Base-by-base conservation (phyloP, 2,329 filamentous ascomycete species). In the Fusarium compactum region DNA sequence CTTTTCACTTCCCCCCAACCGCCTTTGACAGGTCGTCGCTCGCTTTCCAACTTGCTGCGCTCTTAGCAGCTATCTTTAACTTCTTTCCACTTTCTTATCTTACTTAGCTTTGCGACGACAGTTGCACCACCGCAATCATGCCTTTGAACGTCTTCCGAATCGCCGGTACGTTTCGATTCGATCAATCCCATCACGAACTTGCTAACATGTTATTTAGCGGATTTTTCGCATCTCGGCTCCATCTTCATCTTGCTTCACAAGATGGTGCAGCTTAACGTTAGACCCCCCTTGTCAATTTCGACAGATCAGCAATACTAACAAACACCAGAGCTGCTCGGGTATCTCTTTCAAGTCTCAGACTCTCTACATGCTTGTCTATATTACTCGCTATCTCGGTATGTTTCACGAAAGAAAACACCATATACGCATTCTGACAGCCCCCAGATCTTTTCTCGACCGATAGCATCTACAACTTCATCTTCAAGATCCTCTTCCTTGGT, bases 321-420 rank as follows among this genome's bases (percentile, higher is more conserved):
- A 29, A 30, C 50, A 58, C n/a, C 79, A 98, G 95, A 98, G 95
- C 86, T 97, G 95, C 80, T 91, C 95, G 44, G 96, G 96, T 76
- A 95, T 99, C 82, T 99, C 96, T 18, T 98, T 99, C 88, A 99
- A 99, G 82, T 98, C 95, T 67, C 96, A 99, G 87, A 93, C 91
- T 53, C 88, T 99, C 61, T 99, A 99, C 83, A 86, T 98, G 74
- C 84, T 97, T 46, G 96, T 99, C 76, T 99, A 99, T 82, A 80
- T 97, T 45, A 97, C 95, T 68, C 90, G 96, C 78, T 99, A 99
- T 82, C 88, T 99, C 69, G 92, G 92, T 93, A 84, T 58, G 75
- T n/a, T 30, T 20, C 16, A n/a, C 38, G 4, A 24, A 18, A 43
- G 15, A 8, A 20, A 34, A 12, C 8, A 27, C 10, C 16, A 20